Conservation (phyloP, 2,329 filamentous ascomycete genomes). For the Chrysosporium queenslandicum region DNA sequence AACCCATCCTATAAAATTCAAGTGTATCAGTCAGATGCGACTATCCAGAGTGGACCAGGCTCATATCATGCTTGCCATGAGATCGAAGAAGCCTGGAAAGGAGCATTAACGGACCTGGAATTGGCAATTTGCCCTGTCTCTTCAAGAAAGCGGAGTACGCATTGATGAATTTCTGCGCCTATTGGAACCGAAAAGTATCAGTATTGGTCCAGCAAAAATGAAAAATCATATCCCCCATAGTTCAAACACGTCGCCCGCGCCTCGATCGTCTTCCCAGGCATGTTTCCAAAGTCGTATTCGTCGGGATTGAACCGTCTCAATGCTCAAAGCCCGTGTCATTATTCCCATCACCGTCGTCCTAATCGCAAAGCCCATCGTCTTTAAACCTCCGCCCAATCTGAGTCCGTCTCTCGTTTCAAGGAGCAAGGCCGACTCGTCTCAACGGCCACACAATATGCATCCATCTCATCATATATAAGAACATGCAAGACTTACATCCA, state of each 20-base stretch:
- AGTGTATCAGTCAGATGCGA: not conserved
- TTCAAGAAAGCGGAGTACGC: slow-evolving; percentile 61
- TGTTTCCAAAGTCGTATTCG: not conserved
- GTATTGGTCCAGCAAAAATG: not conserved
- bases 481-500: slow-evolving; percentile 43
- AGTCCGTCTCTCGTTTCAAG: not conserved
- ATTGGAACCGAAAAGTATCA: slow-evolving; percentile 18
- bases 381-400: not conserved
- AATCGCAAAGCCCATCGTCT: not conserved
- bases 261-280: not conserved
- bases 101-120: slow-evolving; percentile 49
- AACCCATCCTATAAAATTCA: slow-evolving; percentile 65
- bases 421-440: not conserved
- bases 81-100: not conserved
- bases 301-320: not conserved
- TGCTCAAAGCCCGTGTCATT: too few relatives aligned
- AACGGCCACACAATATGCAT: not conserved
- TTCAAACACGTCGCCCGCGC: slow-evolving; percentile 5
- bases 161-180: slow-evolving; percentile 59
- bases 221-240: not conserved
- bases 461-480: not conserved
- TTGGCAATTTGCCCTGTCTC: slow-evolving; percentile 60
- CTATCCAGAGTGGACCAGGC: not conserved
- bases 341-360: not conserved
- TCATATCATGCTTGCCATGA: not conserved